These are phyloP conservation scores for Schwanniomyces occidentalis DNA, from an alignment of 805 yeast genomes.

Conservation along the genomic window DNA sequence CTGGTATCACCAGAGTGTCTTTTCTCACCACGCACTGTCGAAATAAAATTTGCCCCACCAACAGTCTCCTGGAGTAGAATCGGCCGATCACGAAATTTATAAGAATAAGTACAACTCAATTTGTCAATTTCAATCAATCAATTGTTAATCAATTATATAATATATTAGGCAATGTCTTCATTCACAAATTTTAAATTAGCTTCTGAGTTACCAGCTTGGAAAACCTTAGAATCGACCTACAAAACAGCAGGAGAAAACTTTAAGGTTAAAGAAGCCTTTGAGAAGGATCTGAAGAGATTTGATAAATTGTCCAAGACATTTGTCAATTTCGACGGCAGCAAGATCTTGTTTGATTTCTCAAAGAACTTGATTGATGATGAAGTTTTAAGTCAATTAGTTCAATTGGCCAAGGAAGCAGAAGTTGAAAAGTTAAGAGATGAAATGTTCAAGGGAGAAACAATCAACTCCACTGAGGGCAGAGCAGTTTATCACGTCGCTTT, in stretches of 20 bases:
- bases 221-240: constrained; percentile 68
- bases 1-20: no score
- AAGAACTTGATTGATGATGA: constrained; percentile 92
- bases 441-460: constrained; percentile 90
- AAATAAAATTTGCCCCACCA: background rate
- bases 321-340: constrained; percentile 80
- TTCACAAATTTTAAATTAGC: constrained; percentile 51
- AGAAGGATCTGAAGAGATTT: constrained; percentile 71
- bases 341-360: constrained; percentile 91
- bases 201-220: constrained; percentile 82
- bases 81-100: constrained; percentile 4
- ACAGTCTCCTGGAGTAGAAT: constrained; percentile 2
- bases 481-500: constrained; percentile 97
- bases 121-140: background rate
- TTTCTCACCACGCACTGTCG: no score
- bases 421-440: constrained; percentile 85
- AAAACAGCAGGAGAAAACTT: constrained; percentile 69
- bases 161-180: constrained; percentile 5
- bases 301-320: constrained; percentile 75
- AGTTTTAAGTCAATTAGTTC: constrained; percentile 62
- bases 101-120: background rate
- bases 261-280: constrained; percentile 76
- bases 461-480: constrained; percentile 93
- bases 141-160: background rate
- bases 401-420: constrained; percentile 86